Base-by-base conservation (phyloP, 225 moss, liverwort and hornwort species). In the Physcomitrellopsis africana region DNA sequence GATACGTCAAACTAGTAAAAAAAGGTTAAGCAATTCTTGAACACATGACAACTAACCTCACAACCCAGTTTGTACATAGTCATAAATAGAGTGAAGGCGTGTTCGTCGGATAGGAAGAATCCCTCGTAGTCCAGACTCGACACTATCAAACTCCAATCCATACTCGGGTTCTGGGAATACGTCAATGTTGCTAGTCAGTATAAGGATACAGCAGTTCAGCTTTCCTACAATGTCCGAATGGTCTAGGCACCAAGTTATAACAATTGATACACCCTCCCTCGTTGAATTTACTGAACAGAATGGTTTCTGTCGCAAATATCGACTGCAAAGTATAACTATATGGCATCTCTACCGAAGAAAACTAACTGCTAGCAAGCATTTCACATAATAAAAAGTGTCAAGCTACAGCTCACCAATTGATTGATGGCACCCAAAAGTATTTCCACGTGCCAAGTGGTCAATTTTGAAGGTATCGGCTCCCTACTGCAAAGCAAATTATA, bases 101-200 rank as follows among this genome's bases (percentile, higher is more conserved):
- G 81, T 16, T 84, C 82, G 81, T 92, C 92, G 22, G 90, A 86
- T 69, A 92, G 61, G 43, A 67, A 83, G 64, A 92, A 92, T 15
- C 82, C 86, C 56, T 90, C 89, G 41, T 87, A 82, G 66, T 92
- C 92, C 84, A 92, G 56, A 53, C 76, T 87, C 53, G 84, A 82
- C 63, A 90, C 86, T 17, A 92, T 87, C 57, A 67, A 69, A 67
- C 67, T 67, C 90, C 90, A 92, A 47, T 82, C 84, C 7, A 86
- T 47, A 70, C 81, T 76, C 27, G 87, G 82, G 42, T 75, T 80
- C 87, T 86, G 82, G 47, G 59, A 10, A 76, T 24, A 76, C 43
- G 43, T 24, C 29, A 69, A 18, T 15, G 56, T 20, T 55, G 18
- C 47, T 51, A 45, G 23, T 45, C 20, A 22, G 16, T 47, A 46